Evolutionary conservation across 1,139 yeast genomes (phyloP).

Genomic region (Pichia cactophila): DNA sequence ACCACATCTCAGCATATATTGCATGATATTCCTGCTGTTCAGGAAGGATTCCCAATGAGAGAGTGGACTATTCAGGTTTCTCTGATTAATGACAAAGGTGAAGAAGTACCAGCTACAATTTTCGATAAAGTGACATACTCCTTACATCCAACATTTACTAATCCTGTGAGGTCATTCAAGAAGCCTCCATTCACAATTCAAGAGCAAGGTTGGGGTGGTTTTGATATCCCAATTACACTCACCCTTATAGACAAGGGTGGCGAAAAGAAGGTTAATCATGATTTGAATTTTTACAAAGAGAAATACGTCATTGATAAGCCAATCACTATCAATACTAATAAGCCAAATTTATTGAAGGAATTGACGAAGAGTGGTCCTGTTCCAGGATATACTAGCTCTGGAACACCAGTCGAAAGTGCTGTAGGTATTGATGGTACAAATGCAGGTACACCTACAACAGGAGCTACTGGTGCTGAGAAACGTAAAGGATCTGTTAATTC

Average conservation of each 20-base stretch:
- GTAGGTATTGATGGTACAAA: not conserved
- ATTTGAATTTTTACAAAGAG: conserved; percentile 76
- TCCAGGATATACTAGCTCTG: conserved; percentile 33
- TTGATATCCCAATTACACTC: conserved; percentile 75
- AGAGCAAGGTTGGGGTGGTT: conserved; percentile 99
- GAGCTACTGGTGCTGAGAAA: conserved; percentile 16
- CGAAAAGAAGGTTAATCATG: conserved; percentile 79
- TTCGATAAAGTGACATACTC: conserved; percentile 91
- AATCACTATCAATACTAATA: conserved; percentile 67
- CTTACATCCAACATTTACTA: conserved; percentile 89
- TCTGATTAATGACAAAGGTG: conserved; percentile 71
- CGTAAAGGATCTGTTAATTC: conserved; percentile 18
- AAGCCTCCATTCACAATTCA: conserved; percentile 83
- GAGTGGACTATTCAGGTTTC: conserved; percentile 80
- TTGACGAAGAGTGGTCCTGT: conserved; percentile 78
- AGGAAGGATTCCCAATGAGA: conserved; percentile 92
- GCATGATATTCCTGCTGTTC: conserved; percentile 79
- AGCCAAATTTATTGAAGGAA: conserved; percentile 64
- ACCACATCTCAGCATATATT: conserved; percentile 81
- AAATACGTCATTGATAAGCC: conserved; percentile 73
- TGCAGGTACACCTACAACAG: conserved; percentile 25
- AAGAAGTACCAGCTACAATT: conserved; percentile 77
- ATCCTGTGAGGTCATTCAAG: conserved; percentile 76
- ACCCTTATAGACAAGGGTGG: conserved; percentile 82
- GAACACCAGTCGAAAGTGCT: not conserved